Conservation (phyloP, 345 rosid genomes). For the Limnanthes douglasii region DNA sequence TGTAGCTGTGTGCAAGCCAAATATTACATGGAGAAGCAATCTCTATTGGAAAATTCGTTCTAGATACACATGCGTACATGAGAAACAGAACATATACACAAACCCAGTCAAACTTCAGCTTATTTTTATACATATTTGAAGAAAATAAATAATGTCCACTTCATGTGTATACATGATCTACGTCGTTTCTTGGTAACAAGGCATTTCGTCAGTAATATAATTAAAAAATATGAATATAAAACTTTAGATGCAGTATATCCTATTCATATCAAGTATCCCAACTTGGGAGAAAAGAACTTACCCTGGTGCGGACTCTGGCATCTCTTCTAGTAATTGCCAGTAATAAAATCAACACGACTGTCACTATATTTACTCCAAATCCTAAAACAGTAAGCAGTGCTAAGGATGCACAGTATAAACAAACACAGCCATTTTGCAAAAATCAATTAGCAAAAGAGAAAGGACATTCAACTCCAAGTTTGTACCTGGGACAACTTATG, state of each 20-base stretch:
- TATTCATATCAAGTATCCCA: neutral
- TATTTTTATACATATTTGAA: neutral
- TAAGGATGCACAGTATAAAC: conserved; percentile 21
- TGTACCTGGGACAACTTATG: no score
- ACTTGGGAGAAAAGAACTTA: conserved; percentile 9
- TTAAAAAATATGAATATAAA: neutral
- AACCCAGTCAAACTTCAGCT: no score
- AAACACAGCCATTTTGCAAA: neutral
- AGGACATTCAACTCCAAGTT: neutral
- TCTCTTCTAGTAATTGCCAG: conserved; percentile 29
- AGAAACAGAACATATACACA: no score
- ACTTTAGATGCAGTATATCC: neutral
- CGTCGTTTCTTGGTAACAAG: neutral
- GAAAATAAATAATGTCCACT: neutral
- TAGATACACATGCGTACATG: no score
- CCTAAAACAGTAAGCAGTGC: conserved; percentile 36
- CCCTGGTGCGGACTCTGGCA: conserved; percentile 21
- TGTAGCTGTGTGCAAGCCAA: no score
- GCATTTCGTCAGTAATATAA: neutral
- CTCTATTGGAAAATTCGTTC: no score
- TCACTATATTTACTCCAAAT: conserved; percentile 39
- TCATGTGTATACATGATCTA: neutral
- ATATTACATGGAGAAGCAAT: no score
- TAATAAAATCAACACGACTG: conserved; percentile 28
- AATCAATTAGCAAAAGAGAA: neutral